Evolutionary conservation across 1,284 basidiomycete genomes (phyloP), one percentile per base, ranked within the genome.

Genomic region (Sanghuangporus baumii): DNA sequence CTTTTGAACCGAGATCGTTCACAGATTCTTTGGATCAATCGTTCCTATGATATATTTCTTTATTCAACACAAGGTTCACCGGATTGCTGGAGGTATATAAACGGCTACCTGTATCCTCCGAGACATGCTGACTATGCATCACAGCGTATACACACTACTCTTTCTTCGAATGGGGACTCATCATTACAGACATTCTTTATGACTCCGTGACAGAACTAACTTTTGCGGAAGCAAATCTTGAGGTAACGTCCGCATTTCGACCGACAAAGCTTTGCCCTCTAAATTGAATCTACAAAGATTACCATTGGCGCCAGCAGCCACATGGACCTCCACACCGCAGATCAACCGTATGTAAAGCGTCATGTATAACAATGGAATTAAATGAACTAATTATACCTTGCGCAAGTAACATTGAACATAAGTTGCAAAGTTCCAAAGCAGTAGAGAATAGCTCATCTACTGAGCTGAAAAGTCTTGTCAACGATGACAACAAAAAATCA

Each of bases 131-230:
- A 46, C 16, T 16, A 18, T 18, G 43, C 16, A 18, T 23, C 63
- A 16, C 68, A 93, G 93, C 93, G 9, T 96, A 95, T 74, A 93
- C 91, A 0, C 77, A 77, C 57, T 96, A 95, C 70, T 85, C 88
- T 57, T 87, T 95, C 72, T 91, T 93, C 67, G 93, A 96, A 74
- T 96, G 93, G 93, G 79, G 79, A 1, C 82, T 96, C 56, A 93
- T 96, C 52, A 70, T 90, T 59, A 81, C 89, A 65, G 93, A 96
- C 66, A 79, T 96, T 31, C 68, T 85, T 14, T 96, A 88, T 68
- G 94, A 96, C 72, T 86, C 91, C 0, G 74, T 88, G 8, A 72
- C 83, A 0, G 81, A 82, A 58, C 73, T 79, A 18, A 92, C 94
- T 67, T 84, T 94, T 62, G 74, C 72, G 58, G 76, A 80, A 48